Conservation (phyloP, 2,329 filamentous ascomycete genomes). For the Rasamsonia emersonii region DNA sequence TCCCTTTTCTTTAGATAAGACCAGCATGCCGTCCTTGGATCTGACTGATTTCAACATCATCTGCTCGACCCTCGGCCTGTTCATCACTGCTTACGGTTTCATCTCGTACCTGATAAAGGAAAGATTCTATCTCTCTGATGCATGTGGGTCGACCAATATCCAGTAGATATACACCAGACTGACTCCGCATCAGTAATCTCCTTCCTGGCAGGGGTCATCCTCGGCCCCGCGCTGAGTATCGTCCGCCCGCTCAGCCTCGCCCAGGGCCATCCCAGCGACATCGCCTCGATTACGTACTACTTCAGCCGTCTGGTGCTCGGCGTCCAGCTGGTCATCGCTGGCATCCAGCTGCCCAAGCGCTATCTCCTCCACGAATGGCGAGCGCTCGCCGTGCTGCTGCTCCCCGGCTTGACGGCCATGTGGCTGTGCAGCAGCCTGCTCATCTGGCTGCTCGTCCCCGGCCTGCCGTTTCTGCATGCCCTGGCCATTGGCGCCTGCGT, state of each 20-base stretch:
- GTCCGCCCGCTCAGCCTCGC: conserved; percentile 44
- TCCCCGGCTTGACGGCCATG: conserved; percentile 71
- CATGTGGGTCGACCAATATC: conserved; percentile 51
- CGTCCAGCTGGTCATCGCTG: conserved; percentile 74
- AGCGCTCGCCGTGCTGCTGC: conserved; percentile 59
- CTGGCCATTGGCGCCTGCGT: conserved; percentile 71
- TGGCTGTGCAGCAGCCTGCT: conserved; percentile 66
- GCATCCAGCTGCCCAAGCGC: conserved; percentile 69
- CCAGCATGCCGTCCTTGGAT: too few relatives aligned
- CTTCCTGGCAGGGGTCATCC: conserved; percentile 64
- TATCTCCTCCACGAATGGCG: conserved; percentile 71
- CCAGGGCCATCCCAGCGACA: conserved; percentile 45
- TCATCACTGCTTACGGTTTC: conserved; percentile 71
- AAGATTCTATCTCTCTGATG: conserved; percentile 76
- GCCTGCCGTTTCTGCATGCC: conserved; percentile 61
- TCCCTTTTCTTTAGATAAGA: neutral
- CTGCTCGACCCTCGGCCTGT: conserved; percentile 65
- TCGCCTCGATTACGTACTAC: conserved; percentile 64
- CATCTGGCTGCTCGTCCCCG: conserved; percentile 61
- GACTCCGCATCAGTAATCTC: conserved; percentile 57
- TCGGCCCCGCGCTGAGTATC: conserved; percentile 65
- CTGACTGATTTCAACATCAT: conserved; percentile 63
- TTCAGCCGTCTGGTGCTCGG: conserved; percentile 75
- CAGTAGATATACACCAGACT: neutral
- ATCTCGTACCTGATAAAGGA: conserved; percentile 80